These are phyloP conservation scores for Kwoniella shandongensis DNA, from an alignment of 768 basidiomycete species.

Conservation along the genomic window DNA sequence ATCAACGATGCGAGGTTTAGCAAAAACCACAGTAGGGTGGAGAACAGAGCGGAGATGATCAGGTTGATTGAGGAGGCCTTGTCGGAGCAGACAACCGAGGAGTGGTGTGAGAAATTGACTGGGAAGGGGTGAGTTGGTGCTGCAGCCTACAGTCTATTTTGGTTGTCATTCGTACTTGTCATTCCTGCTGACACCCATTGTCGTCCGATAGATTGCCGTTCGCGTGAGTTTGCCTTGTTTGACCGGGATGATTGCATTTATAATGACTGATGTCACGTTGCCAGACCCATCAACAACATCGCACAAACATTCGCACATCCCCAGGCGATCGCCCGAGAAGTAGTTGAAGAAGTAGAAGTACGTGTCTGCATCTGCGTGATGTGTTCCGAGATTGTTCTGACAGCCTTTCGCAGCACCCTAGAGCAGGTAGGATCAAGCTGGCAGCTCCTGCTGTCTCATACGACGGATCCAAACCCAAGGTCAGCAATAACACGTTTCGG, in stretches of 20 bases:
- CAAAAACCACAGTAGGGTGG: constrained; percentile 73
- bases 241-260: constrained; percentile 53
- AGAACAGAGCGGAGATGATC: constrained; percentile 70
- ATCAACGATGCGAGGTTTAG: constrained; percentile 65
- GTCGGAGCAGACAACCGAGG: constrained; percentile 61
- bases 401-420: constrained; percentile 60
- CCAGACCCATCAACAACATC: constrained; percentile 82
- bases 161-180: constrained; percentile 1
- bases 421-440: constrained; percentile 73
- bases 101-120: constrained; percentile 74
- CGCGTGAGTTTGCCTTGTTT: constrained; percentile 64
- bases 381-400: constrained; percentile 1
- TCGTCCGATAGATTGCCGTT: constrained; percentile 19
- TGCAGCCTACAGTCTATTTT: constrained; percentile 5
- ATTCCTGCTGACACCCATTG: not conserved
- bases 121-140: constrained; percentile 76
- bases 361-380: constrained; percentile 4
- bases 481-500: constrained; percentile 9
- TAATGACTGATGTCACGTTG: constrained; percentile 42
- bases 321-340: constrained; percentile 71
- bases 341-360: constrained; percentile 76
- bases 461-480: constrained; percentile 64
- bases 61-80: constrained; percentile 66
- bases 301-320: constrained; percentile 86
- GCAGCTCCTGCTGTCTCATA: constrained; percentile 79